Base-by-base conservation (phyloP, 805 yeast genomes). In the Myxozyma melibiosi region DNA sequence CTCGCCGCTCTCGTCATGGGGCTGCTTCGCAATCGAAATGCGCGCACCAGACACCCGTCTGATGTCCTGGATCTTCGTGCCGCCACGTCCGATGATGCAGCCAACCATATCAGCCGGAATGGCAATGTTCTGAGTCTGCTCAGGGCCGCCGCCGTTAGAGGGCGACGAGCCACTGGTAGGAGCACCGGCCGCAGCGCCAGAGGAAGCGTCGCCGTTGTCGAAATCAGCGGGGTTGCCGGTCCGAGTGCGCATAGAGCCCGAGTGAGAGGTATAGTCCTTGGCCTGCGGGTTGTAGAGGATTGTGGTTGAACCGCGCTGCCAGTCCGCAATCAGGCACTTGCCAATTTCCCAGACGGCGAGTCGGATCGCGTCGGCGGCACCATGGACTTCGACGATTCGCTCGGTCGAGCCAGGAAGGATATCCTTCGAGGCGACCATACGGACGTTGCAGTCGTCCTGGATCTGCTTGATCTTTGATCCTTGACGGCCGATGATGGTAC, bases 41-140 rank as follows among this genome's bases (percentile, higher is more conserved):
- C 83, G 80, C 38, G 96, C 90, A 39, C 90, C 91, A 47, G 90
- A 81, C 34, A 79, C 79, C 65, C 86, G 83, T 66, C 96, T 80
- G 49, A 90, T 85, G 60, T 90, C 95, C 71, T 87, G 94, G 64
- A 90, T 89, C 73, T 95, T 81, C 28, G 88, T 76, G 38, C 96
- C 96, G 63, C 85, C 84, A 65, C 86, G 85, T 58, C 97, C 97
- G 66, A 90, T 88, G 53, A 90, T 77, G 49, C 96, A 92, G 41
- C 97, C 97, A 43, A 90, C 96, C 74, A 84, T 84, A 58, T 84
- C 88, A 64, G 86, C 84, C 37, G 95, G 89, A 68, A 89, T 86
- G 28, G 71, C 58, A 31, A 67, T 63, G 43, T 64, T 61, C 51
- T 71, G 74, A 69, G 55, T 65, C 68, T 40, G 70, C 68, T 56